These are phyloP conservation scores for Backusella morwellensis DNA, from an alignment of 192 early-diverging fungal species.

Conservation along the genomic window DNA sequence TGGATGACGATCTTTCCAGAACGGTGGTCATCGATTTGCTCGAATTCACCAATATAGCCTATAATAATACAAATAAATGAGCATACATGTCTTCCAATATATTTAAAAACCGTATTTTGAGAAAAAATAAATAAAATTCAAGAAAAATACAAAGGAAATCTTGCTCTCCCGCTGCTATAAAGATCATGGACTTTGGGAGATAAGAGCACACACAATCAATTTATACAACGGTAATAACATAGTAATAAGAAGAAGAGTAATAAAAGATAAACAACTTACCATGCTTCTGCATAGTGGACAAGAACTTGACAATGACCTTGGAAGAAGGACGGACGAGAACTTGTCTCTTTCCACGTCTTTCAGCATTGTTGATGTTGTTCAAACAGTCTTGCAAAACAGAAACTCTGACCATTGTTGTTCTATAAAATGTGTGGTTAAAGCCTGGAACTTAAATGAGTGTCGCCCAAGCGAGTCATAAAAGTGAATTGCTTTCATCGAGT, in stretches of 20 bases:
- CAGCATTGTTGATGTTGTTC: constrained; percentile 98
- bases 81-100: neutral
- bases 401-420: constrained; percentile 89
- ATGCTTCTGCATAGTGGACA: constrained; percentile 98
- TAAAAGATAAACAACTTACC: constrained; percentile 48
- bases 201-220: neutral
- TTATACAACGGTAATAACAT: neutral
- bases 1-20: constrained; percentile 98
- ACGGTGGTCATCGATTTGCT: constrained; percentile 97
- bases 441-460: constrained; percentile 24
- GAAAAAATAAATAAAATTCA: too few relatives aligned
- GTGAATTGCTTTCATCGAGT: constrained; percentile 2
- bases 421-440: neutral
- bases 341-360: constrained; percentile 98
- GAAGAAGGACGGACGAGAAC: constrained; percentile 95
- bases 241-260: neutral
- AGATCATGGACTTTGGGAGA: neutral
- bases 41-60: constrained; percentile 99
- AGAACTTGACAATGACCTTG: constrained; percentile 99
- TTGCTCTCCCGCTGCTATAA: neutral
- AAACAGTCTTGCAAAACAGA: constrained; percentile 97
- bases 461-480: constrained; percentile 28
- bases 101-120: neutral
- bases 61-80: neutral
- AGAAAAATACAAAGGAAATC: neutral